Evolutionary conservation across 2,329 filamentous ascomycete genomes (phyloP).

Genomic region (Penicillium sp.): DNA sequence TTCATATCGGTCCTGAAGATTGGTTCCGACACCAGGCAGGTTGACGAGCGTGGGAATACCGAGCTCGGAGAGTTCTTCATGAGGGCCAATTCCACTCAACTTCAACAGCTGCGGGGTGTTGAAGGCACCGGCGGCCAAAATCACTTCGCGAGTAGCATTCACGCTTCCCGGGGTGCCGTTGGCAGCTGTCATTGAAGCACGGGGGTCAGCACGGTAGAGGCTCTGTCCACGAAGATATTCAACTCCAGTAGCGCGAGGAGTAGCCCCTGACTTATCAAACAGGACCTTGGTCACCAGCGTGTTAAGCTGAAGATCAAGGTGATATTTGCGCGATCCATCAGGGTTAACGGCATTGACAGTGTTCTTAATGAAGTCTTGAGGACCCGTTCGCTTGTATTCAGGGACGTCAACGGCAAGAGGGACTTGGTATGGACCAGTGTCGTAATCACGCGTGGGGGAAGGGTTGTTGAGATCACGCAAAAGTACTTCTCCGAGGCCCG

Average conservation of each 20-base stretch:
- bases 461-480: conserved; percentile 51
- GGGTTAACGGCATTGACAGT: conserved; percentile 47
- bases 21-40: conserved; percentile 56
- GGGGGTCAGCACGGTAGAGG: conserved; percentile 45
- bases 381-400: conserved; percentile 47
- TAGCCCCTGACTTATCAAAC: conserved; percentile 36
- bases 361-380: conserved; percentile 53
- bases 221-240: conserved; percentile 45
- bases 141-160: conserved; percentile 40
- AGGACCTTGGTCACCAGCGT: conserved; percentile 43
- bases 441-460: conserved; percentile 42
- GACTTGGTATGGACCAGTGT: conserved; percentile 53
- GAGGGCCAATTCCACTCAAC: conserved; percentile 56
- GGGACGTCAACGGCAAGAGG: conserved; percentile 52
- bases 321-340: conserved; percentile 51
- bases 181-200: conserved; percentile 18
- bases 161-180: conserved; percentile 38
- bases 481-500: conserved; percentile 45
- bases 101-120: conserved; percentile 60
- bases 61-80: conserved; percentile 47
- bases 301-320: conserved; percentile 50
- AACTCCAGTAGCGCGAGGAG: conserved; percentile 42
- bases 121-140: conserved; percentile 51
- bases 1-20: conserved; percentile 59
- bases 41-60: conserved; percentile 51